These are phyloP conservation scores for Plicaturopsis crispa DNA, from an alignment of 768 basidiomycete species.

Conservation along the genomic window DNA sequence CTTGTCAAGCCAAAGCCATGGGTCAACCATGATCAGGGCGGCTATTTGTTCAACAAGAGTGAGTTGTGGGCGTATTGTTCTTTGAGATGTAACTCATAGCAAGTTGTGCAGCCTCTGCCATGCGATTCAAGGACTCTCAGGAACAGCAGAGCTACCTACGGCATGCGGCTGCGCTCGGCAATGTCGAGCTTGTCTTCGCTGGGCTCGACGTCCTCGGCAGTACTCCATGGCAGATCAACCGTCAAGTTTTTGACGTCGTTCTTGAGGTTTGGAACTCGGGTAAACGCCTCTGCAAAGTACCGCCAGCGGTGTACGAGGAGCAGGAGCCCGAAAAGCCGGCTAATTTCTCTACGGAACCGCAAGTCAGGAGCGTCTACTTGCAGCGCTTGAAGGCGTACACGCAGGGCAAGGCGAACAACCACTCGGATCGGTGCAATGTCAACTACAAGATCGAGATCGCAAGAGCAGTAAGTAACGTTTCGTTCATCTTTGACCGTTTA, in stretches of 20 bases:
- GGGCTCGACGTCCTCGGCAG: constrained; percentile 85
- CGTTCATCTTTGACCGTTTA: not conserved
- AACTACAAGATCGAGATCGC: constrained; percentile 98
- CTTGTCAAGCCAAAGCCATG: constrained; percentile 86
- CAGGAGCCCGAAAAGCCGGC: constrained; percentile 48
- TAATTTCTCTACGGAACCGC: constrained; percentile 41
- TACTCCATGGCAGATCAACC: constrained; percentile 89
- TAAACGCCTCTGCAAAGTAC: constrained; percentile 74
- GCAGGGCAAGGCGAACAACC: constrained; percentile 68
- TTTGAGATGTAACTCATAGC: too few species aligned
- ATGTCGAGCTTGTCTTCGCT: constrained; percentile 79
- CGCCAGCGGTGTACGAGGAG: constrained; percentile 59
- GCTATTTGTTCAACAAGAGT: constrained; percentile 78
- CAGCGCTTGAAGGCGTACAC: constrained; percentile 46
- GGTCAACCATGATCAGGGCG: constrained; percentile 70
- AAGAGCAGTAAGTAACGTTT: constrained; percentile 54
- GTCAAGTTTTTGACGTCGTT: constrained; percentile 66
- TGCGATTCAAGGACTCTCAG: constrained; percentile 88
- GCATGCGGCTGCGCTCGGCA: constrained; percentile 63
- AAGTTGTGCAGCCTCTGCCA: constrained; percentile 61
- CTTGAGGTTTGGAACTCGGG: constrained; percentile 85
- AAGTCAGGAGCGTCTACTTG: constrained; percentile 47
- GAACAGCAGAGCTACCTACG: constrained; percentile 79
- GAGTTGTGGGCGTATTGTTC: constrained; percentile 15
- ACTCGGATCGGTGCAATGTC: constrained; percentile 85